Evolutionary conservation across 257 asterid genomes (phyloP).

Genomic region (Plantago elongata): DNA sequence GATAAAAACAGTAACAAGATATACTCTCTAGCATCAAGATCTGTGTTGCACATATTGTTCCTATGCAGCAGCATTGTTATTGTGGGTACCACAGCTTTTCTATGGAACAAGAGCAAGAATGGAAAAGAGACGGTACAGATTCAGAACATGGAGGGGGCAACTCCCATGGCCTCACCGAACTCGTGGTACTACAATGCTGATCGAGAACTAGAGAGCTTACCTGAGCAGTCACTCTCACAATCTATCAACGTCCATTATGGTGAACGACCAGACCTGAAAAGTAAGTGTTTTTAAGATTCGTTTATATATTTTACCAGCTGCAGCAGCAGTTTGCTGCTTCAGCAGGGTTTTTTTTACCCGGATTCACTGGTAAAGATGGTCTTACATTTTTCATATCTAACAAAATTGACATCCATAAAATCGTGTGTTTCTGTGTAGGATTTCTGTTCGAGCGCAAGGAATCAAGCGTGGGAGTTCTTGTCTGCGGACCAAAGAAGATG

Average conservation of each 20-base stretch:
- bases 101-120: slow-evolving; percentile 47
- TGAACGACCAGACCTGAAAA: slow-evolving; percentile 70
- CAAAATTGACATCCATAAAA: not conserved
- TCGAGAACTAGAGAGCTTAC: slow-evolving; percentile 73
- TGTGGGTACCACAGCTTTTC: slow-evolving; percentile 38
- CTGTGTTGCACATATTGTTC: slow-evolving; percentile 37
- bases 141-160: slow-evolving; percentile 53
- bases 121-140: slow-evolving; percentile 43
- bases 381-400: not conserved
- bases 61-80: slow-evolving; percentile 42
- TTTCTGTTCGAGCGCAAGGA: slow-evolving; percentile 54
- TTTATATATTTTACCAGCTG: not conserved
- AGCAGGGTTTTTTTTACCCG: too few species aligned
- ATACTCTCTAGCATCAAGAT: slow-evolving; percentile 32
- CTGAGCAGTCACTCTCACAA: slow-evolving; percentile 42
- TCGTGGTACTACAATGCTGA: slow-evolving; percentile 53
- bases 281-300: slow-evolving; percentile 33
- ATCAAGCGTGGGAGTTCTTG: slow-evolving; percentile 68
- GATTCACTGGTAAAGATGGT: too few species aligned
- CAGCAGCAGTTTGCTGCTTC: too few species aligned
- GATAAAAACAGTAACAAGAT: slow-evolving; percentile 51
- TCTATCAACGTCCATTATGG: slow-evolving; percentile 65
- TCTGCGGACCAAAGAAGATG: slow-evolving; percentile 75
- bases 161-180: slow-evolving; percentile 51
- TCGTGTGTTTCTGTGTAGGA: slow-evolving; percentile 31